These are phyloP conservation scores for Talaromyces sp. DNA, from an alignment of 2,329 filamentous ascomycete species.

Conservation along the genomic window DNA sequence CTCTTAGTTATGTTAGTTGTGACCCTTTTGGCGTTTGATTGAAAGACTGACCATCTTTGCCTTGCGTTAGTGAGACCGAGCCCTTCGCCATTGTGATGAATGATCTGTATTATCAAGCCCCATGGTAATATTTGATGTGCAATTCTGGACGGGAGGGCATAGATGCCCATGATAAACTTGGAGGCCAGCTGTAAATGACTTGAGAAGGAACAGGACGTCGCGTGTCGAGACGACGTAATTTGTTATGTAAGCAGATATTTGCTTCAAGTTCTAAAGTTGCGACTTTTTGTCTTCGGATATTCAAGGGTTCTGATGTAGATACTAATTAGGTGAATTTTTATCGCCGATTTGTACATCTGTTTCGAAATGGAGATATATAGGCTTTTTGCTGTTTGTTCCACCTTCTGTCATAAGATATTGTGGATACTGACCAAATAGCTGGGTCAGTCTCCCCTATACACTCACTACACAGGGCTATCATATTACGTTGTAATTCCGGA, in stretches of 20 bases:
- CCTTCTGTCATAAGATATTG: no score
- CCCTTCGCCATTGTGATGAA: conserved; percentile 9
- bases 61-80: conserved; percentile 15
- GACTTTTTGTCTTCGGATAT: no score
- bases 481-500: no score
- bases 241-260: conserved; percentile 4
- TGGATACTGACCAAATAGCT: no score
- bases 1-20: conserved; percentile 6
- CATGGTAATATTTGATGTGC: conserved; percentile 3
- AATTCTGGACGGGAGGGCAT: background rate
- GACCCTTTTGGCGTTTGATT: background rate
- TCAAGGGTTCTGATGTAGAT: no score
- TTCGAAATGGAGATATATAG: no score
- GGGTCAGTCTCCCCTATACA: no score
- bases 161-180: background rate
- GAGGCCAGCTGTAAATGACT: background rate
- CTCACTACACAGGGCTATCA: no score
- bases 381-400: no score
- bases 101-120: background rate
- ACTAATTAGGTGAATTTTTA: no score
- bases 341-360: no score
- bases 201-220: background rate
- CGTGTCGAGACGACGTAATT: conserved; percentile 2
- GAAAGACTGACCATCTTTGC: conserved; percentile 12
- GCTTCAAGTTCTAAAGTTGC: background rate